These are phyloP conservation scores for Moelleriella libera DNA, from an alignment of 2,329 filamentous ascomycete species.

Conservation along the genomic window DNA sequence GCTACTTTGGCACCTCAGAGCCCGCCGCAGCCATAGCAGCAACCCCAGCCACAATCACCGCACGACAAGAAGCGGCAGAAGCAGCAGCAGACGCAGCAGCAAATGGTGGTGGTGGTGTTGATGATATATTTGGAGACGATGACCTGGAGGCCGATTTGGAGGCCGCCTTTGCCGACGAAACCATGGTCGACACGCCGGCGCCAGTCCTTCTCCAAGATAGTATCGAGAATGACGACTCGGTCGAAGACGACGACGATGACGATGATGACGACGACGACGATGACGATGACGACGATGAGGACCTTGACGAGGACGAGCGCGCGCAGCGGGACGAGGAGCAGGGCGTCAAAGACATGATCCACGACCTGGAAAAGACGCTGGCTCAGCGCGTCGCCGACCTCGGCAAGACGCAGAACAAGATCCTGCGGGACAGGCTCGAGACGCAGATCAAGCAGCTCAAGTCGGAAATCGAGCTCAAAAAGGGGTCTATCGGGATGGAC, in stretches of 20 bases:
- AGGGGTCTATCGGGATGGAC: conserved; percentile 27
- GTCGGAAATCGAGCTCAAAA: conserved; percentile 29
- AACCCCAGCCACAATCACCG: too few species aligned
- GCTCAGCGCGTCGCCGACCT: conserved; percentile 29
- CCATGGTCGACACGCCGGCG: conserved; percentile 25
- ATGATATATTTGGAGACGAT: conserved; percentile 20
- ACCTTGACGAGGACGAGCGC: conserved; percentile 38
- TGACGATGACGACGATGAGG: conserved; percentile 34
- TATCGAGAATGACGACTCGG: conserved; percentile 25
- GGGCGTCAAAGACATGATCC: conserved; percentile 40
- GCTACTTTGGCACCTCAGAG: conserved; percentile 18
- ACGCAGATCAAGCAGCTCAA: conserved; percentile 32
- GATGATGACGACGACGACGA: conserved; percentile 27
- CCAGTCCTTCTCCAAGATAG: conserved; percentile 24
- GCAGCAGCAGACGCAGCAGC: conserved; percentile 5
- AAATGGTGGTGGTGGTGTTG: conserved; percentile 19
- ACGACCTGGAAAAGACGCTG: conserved; percentile 36
- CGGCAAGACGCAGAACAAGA: conserved; percentile 26
- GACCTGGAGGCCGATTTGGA: conserved; percentile 42
- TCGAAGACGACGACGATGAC: conserved; percentile 27
- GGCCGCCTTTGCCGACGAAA: conserved; percentile 31
- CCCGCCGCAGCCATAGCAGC: too few species aligned
- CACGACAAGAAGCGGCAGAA: too few species aligned
- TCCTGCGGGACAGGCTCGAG: conserved; percentile 35
- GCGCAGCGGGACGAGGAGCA: conserved; percentile 34